Evolutionary conservation across 495 filamentous ascomycete genomes (phyloP).

Genomic region (Penicillium psychrofluorescens): DNA sequence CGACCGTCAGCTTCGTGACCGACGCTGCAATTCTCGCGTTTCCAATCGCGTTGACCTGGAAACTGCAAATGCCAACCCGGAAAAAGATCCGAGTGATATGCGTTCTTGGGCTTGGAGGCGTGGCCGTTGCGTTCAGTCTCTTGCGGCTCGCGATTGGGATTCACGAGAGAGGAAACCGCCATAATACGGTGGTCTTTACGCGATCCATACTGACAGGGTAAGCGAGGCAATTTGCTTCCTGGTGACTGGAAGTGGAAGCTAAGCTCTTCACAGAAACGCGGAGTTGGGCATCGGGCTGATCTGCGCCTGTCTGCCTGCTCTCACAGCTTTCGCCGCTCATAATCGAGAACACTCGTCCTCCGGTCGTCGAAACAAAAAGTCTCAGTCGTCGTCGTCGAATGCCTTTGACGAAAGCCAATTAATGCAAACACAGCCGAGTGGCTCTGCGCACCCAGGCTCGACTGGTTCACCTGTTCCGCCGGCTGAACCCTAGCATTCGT

Average conservation of each 20-base stretch:
- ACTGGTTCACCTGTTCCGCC: no score
- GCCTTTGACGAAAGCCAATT: no score
- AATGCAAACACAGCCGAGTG: no score
- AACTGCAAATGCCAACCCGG: slow-evolving; percentile 20
- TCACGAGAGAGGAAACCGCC: slow-evolving; percentile 4
- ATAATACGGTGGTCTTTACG: slow-evolving; percentile 6
- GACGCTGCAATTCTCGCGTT: slow-evolving; percentile 24
- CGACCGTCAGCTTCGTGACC: slow-evolving; percentile 20
- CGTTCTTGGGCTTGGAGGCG: slow-evolving; percentile 21
- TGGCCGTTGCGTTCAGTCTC: slow-evolving; percentile 21
- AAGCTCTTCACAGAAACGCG: neutral
- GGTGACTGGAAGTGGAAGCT: neutral
- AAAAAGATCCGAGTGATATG: slow-evolving; percentile 20
- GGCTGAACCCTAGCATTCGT: no score
- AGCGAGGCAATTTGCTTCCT: neutral
- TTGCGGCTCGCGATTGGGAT: slow-evolving; percentile 22
- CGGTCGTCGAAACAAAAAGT: neutral
- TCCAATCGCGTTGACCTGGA: slow-evolving; percentile 21
- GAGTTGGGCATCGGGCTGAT: neutral
- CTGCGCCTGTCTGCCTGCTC: neutral
- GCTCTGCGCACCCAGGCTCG: no score
- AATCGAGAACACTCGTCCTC: neutral
- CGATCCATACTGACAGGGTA: neutral
- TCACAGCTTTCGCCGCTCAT: neutral
- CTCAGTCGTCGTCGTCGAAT: neutral